These are phyloP conservation scores for Tolypocladium pustulatum DNA, from an alignment of 2,329 filamentous ascomycete genomes.

Conservation along the genomic window DNA sequence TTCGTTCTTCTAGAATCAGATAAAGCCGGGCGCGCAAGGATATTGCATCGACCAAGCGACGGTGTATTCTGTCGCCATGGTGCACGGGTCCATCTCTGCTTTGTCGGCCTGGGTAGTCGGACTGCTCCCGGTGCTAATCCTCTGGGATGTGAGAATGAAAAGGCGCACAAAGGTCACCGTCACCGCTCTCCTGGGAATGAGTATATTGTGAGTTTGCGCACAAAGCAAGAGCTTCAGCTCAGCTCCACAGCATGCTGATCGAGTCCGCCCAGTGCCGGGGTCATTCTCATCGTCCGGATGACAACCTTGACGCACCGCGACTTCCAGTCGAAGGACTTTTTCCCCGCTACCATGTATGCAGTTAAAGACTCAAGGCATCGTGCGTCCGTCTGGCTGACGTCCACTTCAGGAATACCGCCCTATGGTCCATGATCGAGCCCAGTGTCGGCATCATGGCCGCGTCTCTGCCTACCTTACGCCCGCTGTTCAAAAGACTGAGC, in stretches of 20 bases:
- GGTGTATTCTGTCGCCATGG: background rate
- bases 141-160: conserved; percentile 1
- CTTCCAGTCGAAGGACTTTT: background rate
- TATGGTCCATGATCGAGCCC: conserved; percentile 4
- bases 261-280: background rate
- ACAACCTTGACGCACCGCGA: background rate
- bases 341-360: conserved; percentile 1
- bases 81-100: conserved; percentile 1
- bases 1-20: conserved; percentile 2
- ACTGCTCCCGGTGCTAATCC: conserved; percentile 1
- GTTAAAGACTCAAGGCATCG: too few species aligned
- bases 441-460: conserved; percentile 3
- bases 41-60: background rate
- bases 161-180: conserved; percentile 2
- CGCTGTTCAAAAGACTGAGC: conserved; percentile 1
- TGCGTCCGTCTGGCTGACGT: background rate
- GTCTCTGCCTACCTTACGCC: conserved; percentile 4
- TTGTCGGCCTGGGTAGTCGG: conserved; percentile 2
- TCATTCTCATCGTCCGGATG: conserved; percentile 1
- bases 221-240: background rate
- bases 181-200: conserved; percentile 2
- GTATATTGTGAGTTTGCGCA: conserved; percentile 1
- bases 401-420: background rate
- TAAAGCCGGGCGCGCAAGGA: background rate
- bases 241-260: background rate